Conservation (phyloP, 495 filamentous ascomycete species). For the Hypomontagnella submonticulosa region DNA sequence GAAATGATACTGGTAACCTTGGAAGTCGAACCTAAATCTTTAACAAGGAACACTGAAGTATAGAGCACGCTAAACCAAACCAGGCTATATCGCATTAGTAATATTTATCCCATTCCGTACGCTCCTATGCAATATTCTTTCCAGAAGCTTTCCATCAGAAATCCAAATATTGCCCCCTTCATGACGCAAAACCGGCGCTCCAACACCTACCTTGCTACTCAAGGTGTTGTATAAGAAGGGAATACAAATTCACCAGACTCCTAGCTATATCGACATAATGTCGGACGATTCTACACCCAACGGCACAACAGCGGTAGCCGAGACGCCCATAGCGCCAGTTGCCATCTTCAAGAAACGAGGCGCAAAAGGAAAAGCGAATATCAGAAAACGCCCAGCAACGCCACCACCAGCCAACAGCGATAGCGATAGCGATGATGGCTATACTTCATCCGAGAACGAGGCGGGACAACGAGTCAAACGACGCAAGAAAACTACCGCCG, state of each 20-base stretch:
- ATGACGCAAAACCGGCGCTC: too few species aligned
- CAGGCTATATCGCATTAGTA: slow-evolving; percentile 4
- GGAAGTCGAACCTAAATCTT: neutral
- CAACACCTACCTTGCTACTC: too few species aligned
- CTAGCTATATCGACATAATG: slow-evolving; percentile 28
- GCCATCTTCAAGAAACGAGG: slow-evolving; percentile 89
- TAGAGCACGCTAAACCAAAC: neutral
- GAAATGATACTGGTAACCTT: too few species aligned
- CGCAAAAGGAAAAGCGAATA: slow-evolving; percentile 76
- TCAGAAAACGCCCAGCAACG: slow-evolving; percentile 85
- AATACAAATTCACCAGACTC: neutral
- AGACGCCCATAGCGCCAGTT: slow-evolving; percentile 56
- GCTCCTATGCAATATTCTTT: slow-evolving; percentile 27
- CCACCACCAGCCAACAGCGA: slow-evolving; percentile 75
- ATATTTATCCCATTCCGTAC: slow-evolving; percentile 5
- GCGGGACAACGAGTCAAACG: slow-evolving; percentile 79
- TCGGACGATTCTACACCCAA: slow-evolving; percentile 42
- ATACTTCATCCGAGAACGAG: slow-evolving; percentile 82
- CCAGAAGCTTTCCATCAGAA: slow-evolving; percentile 31
- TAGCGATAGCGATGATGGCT: slow-evolving; percentile 62
- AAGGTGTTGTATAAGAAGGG: neutral
- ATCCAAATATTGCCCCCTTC: neutral
- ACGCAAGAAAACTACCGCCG: slow-evolving; percentile 73
- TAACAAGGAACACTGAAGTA: neutral
- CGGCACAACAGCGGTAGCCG: slow-evolving; percentile 35